Evolutionary conservation across 2,329 filamentous ascomycete species (phyloP).

Genomic region (Bipolaris victoriae): DNA sequence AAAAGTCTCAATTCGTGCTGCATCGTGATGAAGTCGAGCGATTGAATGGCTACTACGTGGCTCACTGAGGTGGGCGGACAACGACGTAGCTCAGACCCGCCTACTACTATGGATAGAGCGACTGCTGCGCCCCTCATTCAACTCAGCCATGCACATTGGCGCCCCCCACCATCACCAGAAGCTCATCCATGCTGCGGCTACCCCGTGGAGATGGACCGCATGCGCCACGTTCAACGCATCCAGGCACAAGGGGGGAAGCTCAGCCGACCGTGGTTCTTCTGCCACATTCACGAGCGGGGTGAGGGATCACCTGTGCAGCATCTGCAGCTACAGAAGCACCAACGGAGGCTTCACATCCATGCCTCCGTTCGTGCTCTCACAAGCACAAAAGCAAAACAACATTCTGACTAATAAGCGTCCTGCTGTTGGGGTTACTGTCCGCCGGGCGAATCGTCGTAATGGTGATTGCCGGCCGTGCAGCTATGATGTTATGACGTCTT

Average conservation of each 20-base stretch:
- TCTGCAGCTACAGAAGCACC: neutral
- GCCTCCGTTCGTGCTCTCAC: neutral
- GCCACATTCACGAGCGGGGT: neutral
- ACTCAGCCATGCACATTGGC: neutral
- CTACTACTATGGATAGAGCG: neutral
- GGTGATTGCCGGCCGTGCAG: slow-evolving; percentile 11
- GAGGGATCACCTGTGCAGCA: slow-evolving; percentile 1
- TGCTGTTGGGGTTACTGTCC: slow-evolving; percentile 2
- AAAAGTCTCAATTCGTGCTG: neutral
- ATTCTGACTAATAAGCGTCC: slow-evolving; percentile 12
- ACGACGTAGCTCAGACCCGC: neutral
- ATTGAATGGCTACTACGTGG: neutral
- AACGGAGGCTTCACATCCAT: slow-evolving; percentile 3
- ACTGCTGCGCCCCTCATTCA: neutral
- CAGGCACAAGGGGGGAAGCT: slow-evolving; percentile 11
- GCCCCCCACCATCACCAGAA: neutral
- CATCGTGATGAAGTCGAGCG: neutral
- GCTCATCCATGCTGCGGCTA: neutral
- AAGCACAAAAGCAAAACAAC: neutral
- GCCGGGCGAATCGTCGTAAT: slow-evolving; percentile 17
- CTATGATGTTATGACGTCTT: slow-evolving; percentile 17
- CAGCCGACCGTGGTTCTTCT: slow-evolving; percentile 3
- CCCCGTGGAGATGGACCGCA: slow-evolving; percentile 3
- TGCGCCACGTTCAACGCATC: neutral
- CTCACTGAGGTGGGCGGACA: neutral